Conservation (phyloP, 2,329 filamentous ascomycete species). For the Penicillium corylophilum region DNA sequence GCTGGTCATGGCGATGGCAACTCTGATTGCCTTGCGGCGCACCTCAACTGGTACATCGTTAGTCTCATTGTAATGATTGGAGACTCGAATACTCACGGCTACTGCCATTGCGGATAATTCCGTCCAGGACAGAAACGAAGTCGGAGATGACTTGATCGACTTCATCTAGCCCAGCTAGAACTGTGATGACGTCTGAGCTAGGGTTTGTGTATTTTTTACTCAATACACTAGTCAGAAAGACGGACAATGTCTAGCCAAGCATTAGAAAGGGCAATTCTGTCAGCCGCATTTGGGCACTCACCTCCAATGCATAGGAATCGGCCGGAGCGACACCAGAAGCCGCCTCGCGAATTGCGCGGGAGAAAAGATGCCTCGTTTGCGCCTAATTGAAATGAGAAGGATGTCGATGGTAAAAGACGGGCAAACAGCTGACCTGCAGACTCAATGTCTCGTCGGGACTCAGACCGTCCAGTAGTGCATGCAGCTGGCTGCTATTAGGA, state of each 20-base stretch:
- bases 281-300: slow-evolving; percentile 42
- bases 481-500: slow-evolving; percentile 70
- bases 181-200: slow-evolving; percentile 88
- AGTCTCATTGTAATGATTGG: background rate
- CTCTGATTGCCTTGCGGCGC: slow-evolving; percentile 75
- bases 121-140: slow-evolving; percentile 79
- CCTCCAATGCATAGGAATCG: slow-evolving; percentile 81
- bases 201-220: slow-evolving; percentile 92
- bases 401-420: slow-evolving; percentile 15
- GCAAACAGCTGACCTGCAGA: slow-evolving; percentile 56
- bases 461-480: slow-evolving; percentile 67
- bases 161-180: slow-evolving; percentile 84
- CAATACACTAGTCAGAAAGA: slow-evolving; percentile 79
- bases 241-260: slow-evolving; percentile 71
- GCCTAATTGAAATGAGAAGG: slow-evolving; percentile 35
- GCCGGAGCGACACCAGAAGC: slow-evolving; percentile 60
- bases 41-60: slow-evolving; percentile 60
- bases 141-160: slow-evolving; percentile 85
- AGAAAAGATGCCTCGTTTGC: slow-evolving; percentile 76
- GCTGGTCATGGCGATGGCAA: slow-evolving; percentile 78
- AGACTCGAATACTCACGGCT: slow-evolving; percentile 55
- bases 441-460: slow-evolving; percentile 73
- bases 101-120: slow-evolving; percentile 74
- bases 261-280: slow-evolving; percentile 38
- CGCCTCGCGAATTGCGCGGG: slow-evolving; percentile 67